Evolutionary conservation across 176 grass and related monocot species (phyloP), one percentile per base, ranked within the genome.

Genomic region (Olyra latifolia): DNA sequence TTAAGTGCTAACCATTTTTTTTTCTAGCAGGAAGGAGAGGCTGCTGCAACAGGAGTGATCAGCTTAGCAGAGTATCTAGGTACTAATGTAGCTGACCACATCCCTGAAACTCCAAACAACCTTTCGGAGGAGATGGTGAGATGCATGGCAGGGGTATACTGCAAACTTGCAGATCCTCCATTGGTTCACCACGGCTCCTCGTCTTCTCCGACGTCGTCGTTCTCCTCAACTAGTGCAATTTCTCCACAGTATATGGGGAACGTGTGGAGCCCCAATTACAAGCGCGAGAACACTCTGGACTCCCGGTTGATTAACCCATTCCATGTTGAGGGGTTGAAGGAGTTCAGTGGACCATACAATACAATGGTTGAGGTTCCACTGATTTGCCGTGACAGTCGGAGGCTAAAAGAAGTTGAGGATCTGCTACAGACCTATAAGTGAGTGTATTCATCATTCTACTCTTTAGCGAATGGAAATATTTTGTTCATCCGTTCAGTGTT

Each of bases 11-110:
- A 1, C 80, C 47, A 58, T 83, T 60, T 46, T 71, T 79, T 64
- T 45, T 43, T 29, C 86, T 2, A 62, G 46, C 92, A 94, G 89
- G 92, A 87, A 87, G 81, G 87, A 57, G 80, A 89, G 32, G 57
- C 74, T 35, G 32, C 84, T 14, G 82, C 80, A 82, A 83, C 90
- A 1, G 97, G 97, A 32, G 77, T 88, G 78, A 96, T 88, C 57
- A 96, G 92, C 78, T 91, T 99, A 77, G 97, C 97, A 67, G 97
- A 93, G 63, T 99, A 99, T 88, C 91, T 96, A 42, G 93, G 93
- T 46, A 91, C 97, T 30, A 88, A 89, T 32, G 84, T 99, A 54
- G 82, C 84, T 59, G 97, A 99, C 58, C 86, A 89, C 75, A 88
- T 99, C 62, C 88, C 93, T 45, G 97, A 99, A 35, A 90, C 93